Conservation (phyloP, 1,284 basidiomycete species). For the Cystobasidiaceae sp. region DNA sequence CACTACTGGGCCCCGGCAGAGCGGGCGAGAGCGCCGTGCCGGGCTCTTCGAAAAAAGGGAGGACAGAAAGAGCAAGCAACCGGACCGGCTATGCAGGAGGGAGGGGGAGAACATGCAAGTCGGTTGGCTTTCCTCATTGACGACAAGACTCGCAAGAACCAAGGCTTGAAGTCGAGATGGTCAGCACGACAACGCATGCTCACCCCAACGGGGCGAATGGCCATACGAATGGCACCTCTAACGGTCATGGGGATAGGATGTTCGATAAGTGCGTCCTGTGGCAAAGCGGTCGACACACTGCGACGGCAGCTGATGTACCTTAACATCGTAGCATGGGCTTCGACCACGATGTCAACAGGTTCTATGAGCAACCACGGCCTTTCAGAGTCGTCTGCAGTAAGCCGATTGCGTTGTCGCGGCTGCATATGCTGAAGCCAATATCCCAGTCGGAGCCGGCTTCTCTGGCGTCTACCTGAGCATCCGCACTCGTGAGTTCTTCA, state of each 20-base stretch:
- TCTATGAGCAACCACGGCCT: slow-evolving; percentile 15
- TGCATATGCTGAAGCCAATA: too few species aligned
- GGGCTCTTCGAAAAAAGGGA: too few species aligned
- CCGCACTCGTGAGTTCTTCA: neutral
- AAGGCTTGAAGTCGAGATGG: neutral
- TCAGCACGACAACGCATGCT: neutral
- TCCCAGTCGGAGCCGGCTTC: slow-evolving; percentile 10
- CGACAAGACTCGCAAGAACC: too few species aligned
- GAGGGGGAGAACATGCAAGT: too few species aligned
- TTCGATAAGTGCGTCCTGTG: too few species aligned
- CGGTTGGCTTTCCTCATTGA: too few species aligned
- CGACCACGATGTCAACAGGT: slow-evolving; percentile 3
- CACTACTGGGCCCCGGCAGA: too few species aligned
- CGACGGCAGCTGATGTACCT: too few species aligned
- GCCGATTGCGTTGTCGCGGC: neutral
- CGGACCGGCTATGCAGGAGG: too few species aligned
- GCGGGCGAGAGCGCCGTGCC: too few species aligned
- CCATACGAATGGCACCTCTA: neutral
- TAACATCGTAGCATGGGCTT: slow-evolving; percentile 7
- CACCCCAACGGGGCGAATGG: neutral
- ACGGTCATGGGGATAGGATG: neutral
- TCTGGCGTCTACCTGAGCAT: slow-evolving; percentile 22
- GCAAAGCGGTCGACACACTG: too few species aligned
- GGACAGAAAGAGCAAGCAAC: too few species aligned
- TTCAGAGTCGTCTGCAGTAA: slow-evolving; percentile 15